Base-by-base conservation (phyloP, 2,329 filamentous ascomycete species). In the Corniculantispora saksenae region DNA sequence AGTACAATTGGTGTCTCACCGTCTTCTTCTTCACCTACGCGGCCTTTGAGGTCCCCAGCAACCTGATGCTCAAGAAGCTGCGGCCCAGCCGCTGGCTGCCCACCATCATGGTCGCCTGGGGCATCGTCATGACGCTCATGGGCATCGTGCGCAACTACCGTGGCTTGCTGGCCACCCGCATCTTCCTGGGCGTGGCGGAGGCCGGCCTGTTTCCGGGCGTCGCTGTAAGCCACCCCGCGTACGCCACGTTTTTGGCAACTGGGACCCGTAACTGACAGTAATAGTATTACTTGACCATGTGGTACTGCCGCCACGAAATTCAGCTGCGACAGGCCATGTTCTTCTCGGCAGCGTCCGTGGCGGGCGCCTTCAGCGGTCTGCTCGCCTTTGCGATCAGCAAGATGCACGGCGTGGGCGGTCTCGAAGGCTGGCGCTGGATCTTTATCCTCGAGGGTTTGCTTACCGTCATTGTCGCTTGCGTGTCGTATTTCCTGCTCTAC, bases 251-350 rank as follows among this genome's bases (percentile, higher is more conserved):
- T 62, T 67, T 17, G 10, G 38, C n/a, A 13, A 67, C 79, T 8
- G 15, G 5, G 6, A 43, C 15, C 17, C 25, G 2, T 47, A 45
- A 38, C 38, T 55, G 8, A 56, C 27, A 27, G n/a, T 38, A 4
- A 51, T 78, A 87, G 78, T 76, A 87, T 79, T 92, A 92, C 71
- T 82, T 94, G 0, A 90, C 87, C 0, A 92, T 89, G 72, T 94
- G 91, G 91, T 95, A 94, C 73, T 90, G 86, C 73, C 82, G 91
- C 10, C 85, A 84, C 1, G 92, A 95, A 70, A 90, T 94, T 60
- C 91, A 91, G 48, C 83, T 92, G 10, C 85, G 91, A 35, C 63
- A 77, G 65, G 90, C 91, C 19, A 87, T 92, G 50, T 93, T 94
- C 82, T 94, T 94, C 79, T 91, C 89, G 0, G 91, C 91, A 0